These are phyloP conservation scores for Styphnolobium japonicum DNA, from an alignment of 306 rosid species.

Conservation along the genomic window DNA sequence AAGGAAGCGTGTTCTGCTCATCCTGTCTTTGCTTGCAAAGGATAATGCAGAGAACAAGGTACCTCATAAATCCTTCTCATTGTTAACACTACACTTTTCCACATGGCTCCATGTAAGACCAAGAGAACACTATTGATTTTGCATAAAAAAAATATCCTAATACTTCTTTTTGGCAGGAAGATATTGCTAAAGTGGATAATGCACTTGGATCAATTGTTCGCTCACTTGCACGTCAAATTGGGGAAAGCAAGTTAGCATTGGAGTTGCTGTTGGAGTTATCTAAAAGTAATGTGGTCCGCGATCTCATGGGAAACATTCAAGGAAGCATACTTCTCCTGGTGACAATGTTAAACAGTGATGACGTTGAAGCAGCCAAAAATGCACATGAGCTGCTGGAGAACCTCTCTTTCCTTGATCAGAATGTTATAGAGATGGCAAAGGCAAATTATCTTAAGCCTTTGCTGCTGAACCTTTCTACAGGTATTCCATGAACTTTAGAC, in stretches of 20 bases:
- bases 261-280: slow-evolving; percentile 63
- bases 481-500: slow-evolving; percentile 36
- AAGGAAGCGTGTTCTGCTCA: slow-evolving; percentile 45
- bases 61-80: slow-evolving; percentile 4
- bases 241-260: slow-evolving; percentile 60
- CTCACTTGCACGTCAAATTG: slow-evolving; percentile 60
- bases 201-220: slow-evolving; percentile 60
- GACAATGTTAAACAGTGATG: slow-evolving; percentile 53
- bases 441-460: slow-evolving; percentile 68
- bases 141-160: not conserved
- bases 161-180: slow-evolving; percentile 47
- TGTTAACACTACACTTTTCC: not conserved
- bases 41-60: slow-evolving; percentile 64
- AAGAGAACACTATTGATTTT: not conserved
- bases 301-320: slow-evolving; percentile 56
- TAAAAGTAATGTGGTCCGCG: slow-evolving; percentile 25
- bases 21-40: slow-evolving; percentile 52
- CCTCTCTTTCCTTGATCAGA: slow-evolving; percentile 52
- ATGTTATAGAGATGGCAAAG: slow-evolving; percentile 70
- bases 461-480: slow-evolving; percentile 60
- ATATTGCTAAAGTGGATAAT: slow-evolving; percentile 41
- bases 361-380: slow-evolving; percentile 46
- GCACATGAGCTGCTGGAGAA: slow-evolving; percentile 59
- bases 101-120: not conserved
- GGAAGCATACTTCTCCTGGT: slow-evolving; percentile 73